Evolutionary conservation across 2,329 filamentous ascomycete genomes (phyloP).

Genomic region (Venturia carpophila): DNA sequence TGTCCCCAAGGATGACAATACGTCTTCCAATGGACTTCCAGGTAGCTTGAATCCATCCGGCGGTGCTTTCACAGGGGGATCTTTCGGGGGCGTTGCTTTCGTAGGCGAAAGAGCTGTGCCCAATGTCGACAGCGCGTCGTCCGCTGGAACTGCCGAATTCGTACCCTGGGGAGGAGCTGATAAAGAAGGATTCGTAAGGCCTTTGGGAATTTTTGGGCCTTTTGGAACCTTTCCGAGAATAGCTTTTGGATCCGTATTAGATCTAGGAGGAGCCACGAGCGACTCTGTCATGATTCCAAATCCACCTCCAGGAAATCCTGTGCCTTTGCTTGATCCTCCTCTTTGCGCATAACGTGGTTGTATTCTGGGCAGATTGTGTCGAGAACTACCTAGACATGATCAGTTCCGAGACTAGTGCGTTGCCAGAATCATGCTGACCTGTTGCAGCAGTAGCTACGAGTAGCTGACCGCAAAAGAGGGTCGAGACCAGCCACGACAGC

Average conservation of each 20-base stretch:
- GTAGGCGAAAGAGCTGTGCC: not conserved
- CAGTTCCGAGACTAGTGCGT: not conserved
- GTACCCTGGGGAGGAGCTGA: not conserved
- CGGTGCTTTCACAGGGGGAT: not conserved
- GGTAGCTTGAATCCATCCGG: not conserved
- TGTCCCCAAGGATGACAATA: not conserved
- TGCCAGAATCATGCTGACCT: not conserved
- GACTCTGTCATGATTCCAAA: not conserved
- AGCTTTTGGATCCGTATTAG: not conserved
- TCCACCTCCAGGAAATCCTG: not conserved
- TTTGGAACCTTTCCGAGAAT: not conserved
- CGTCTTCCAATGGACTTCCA: not conserved
- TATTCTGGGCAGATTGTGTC: constrained; percentile 7
- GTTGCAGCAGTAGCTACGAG: not conserved
- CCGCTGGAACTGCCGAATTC: not conserved
- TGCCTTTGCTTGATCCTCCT: not conserved
- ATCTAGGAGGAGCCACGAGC: not conserved
- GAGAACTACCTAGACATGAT: not conserved
- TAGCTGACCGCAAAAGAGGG: constrained; percentile 4
- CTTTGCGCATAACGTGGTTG: not conserved
- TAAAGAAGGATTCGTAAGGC: not conserved
- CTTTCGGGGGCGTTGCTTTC: not conserved
- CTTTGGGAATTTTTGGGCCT: not conserved
- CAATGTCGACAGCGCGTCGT: not conserved
- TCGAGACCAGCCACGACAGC: not conserved